A percentile compares a stretch with the other conserved stretches of the same genome.
Evolutionary conservation across 1,284 basidiomycete species (phyloP).

Genomic region (Boletus holoroseus): DNA sequence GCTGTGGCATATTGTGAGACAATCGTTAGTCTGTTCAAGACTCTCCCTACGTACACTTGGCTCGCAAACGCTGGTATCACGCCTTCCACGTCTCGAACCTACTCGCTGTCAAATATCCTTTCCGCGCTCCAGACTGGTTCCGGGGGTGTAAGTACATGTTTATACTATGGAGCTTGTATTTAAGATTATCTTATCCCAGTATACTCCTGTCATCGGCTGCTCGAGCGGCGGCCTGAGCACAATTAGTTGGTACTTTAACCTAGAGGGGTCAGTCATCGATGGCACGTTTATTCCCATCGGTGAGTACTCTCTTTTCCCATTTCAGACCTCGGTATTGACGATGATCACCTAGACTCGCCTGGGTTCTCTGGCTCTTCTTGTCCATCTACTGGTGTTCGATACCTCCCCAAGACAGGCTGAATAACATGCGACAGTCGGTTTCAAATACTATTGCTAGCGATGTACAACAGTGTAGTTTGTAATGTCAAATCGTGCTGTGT

Average conservation of each 20-base stretch:
- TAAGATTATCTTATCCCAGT: slow-evolving; percentile 29
- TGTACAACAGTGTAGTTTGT: background rate
- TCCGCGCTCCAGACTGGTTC: slow-evolving; percentile 52
- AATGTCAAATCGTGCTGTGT: background rate
- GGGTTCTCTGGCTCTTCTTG: slow-evolving; percentile 47
- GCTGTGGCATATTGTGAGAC: slow-evolving; percentile 71
- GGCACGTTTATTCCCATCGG: slow-evolving; percentile 58
- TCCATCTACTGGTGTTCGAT: slow-evolving; percentile 54
- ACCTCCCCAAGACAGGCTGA: slow-evolving; percentile 51
- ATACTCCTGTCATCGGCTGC: slow-evolving; percentile 58
- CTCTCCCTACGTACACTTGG: slow-evolving; percentile 62
- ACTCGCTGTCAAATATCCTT: slow-evolving; percentile 52
- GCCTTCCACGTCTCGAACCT: slow-evolving; percentile 54
- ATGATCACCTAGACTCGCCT: slow-evolving; percentile 43
- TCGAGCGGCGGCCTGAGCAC: slow-evolving; percentile 42
- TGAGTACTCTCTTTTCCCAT: slow-evolving; percentile 28
- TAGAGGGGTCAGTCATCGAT: slow-evolving; percentile 62
- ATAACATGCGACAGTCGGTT: background rate
- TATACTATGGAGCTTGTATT: background rate
- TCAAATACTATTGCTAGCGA: background rate
- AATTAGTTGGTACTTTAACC: slow-evolving; percentile 64
- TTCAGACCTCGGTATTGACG: slow-evolving; percentile 6
- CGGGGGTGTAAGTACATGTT: slow-evolving; percentile 34
- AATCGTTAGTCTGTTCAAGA: slow-evolving; percentile 61
- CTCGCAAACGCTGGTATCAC: slow-evolving; percentile 67